A percentile compares a stretch with the other conserved stretches of the same genome.
These are phyloP conservation scores for Sphaceloma murrayae DNA, from an alignment of 2,329 filamentous ascomycete species.

Conservation along the genomic window DNA sequence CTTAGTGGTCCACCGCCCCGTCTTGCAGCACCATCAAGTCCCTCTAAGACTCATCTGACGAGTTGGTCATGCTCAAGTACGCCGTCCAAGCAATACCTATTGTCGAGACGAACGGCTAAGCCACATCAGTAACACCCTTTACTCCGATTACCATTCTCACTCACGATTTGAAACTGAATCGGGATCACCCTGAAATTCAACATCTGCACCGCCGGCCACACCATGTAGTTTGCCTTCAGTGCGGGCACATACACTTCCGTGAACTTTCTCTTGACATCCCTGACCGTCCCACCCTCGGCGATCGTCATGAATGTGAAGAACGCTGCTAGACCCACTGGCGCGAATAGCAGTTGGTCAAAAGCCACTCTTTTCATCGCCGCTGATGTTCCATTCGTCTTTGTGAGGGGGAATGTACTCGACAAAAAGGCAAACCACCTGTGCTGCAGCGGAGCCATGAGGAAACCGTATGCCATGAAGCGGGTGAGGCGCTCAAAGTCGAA, in stretches of 20 bases:
- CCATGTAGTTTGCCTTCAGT: slow-evolving; percentile 86
- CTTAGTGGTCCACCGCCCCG: not conserved
- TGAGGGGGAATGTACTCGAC: slow-evolving; percentile 71
- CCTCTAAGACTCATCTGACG: slow-evolving; percentile 55
- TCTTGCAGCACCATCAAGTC: slow-evolving; percentile 6
- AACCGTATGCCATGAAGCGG: slow-evolving; percentile 94
- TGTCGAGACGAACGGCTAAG: slow-evolving; percentile 86
- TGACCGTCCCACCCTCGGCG: slow-evolving; percentile 78
- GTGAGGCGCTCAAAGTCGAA: slow-evolving; percentile 95
- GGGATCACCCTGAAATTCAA: slow-evolving; percentile 95
- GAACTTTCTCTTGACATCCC: slow-evolving; percentile 74
- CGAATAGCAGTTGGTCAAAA: slow-evolving; percentile 87
- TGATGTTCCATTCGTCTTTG: slow-evolving; percentile 60
- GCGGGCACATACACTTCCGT: slow-evolving; percentile 89
- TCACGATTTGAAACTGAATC: slow-evolving; percentile 89
- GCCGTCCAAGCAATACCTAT: slow-evolving; percentile 96
- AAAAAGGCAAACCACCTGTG: slow-evolving; percentile 94
- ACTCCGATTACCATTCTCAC: slow-evolving; percentile 31
- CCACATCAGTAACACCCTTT: slow-evolving; percentile 16
- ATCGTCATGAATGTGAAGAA: slow-evolving; percentile 98
- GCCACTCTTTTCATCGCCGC: slow-evolving; percentile 84
- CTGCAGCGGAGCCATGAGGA: slow-evolving; percentile 89
- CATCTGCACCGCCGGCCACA: slow-evolving; percentile 94
- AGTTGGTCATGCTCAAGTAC: slow-evolving; percentile 86
- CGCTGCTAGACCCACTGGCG: slow-evolving; percentile 72